phyloP scores from a whole-genome alignment of 805 yeast species.

The Kazachstania taianensis region DNA sequence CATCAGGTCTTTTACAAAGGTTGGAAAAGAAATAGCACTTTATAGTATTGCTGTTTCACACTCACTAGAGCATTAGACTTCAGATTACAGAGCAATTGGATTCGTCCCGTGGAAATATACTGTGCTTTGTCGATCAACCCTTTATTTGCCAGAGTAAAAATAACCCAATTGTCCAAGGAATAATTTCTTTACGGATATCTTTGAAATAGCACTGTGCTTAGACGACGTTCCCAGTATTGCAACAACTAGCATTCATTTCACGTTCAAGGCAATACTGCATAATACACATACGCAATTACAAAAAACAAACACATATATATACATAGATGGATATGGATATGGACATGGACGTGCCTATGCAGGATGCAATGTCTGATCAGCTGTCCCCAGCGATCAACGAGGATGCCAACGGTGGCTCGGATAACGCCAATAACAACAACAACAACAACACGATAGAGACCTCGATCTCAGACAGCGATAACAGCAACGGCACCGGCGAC shows the following conservation, averaged over 20 bases:
- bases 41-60: too few species aligned
- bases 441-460: slow-evolving; percentile 1
- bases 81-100: too few species aligned
- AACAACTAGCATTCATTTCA: background rate
- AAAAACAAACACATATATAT: background rate
- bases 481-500: slow-evolving; percentile 13
- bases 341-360: slow-evolving; percentile 79
- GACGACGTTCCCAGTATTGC: too few species aligned
- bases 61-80: too few species aligned
- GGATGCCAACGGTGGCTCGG: slow-evolving; percentile 9
- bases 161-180: too few species aligned
- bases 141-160: too few species aligned
- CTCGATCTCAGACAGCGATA: slow-evolving; percentile 1
- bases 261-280: background rate
- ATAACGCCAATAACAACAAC: slow-evolving; percentile 5
- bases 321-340: slow-evolving; percentile 42
- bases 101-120: too few species aligned
- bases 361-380: slow-evolving; percentile 47
- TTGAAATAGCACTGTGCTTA: too few species aligned
- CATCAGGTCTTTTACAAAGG: too few species aligned
- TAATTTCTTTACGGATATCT: too few species aligned
- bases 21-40: too few species aligned
- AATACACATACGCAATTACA: background rate
- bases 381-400: slow-evolving; percentile 29
- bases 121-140: too few species aligned